Conservation (phyloP, 768 basidiomycete genomes). For the Trametes meyenii region DNA sequence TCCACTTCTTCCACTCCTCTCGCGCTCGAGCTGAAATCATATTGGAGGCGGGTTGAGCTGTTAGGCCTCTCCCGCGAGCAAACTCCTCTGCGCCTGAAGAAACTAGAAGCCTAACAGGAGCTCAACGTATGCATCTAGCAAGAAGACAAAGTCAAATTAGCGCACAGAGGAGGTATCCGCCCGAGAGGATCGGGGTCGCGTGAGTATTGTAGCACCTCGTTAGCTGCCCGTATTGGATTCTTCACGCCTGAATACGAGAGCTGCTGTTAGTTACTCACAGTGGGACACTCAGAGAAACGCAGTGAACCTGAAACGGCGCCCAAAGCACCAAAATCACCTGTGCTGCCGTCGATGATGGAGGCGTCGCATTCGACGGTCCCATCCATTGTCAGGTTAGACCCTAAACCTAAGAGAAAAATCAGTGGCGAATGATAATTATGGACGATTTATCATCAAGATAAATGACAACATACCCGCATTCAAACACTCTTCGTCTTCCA, state of each 20-base stretch:
- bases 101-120: not conserved
- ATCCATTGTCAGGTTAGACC: constrained; percentile 76
- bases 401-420: constrained; percentile 50
- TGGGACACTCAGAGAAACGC: no score
- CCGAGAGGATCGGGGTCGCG: constrained; percentile 53
- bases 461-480: constrained; percentile 60
- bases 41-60: constrained; percentile 42
- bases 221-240: constrained; percentile 70
- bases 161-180: constrained; percentile 72
- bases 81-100: constrained; percentile 49
- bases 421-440: not conserved
- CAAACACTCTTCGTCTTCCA: constrained; percentile 68
- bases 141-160: not conserved
- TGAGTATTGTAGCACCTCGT: constrained; percentile 56
- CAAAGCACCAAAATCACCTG: constrained; percentile 64
- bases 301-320: constrained; percentile 69
- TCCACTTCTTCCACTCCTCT: constrained; percentile 67
- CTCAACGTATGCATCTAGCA: not conserved
- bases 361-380: constrained; percentile 85
- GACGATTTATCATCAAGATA: not conserved
- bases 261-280: not conserved
- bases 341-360: constrained; percentile 61
- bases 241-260: constrained; percentile 50
- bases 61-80: constrained; percentile 39
- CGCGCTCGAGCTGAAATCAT: constrained; percentile 54